Evolutionary conservation across 345 rosid species (phyloP).

Genomic region (Lumnitzera littorea): DNA sequence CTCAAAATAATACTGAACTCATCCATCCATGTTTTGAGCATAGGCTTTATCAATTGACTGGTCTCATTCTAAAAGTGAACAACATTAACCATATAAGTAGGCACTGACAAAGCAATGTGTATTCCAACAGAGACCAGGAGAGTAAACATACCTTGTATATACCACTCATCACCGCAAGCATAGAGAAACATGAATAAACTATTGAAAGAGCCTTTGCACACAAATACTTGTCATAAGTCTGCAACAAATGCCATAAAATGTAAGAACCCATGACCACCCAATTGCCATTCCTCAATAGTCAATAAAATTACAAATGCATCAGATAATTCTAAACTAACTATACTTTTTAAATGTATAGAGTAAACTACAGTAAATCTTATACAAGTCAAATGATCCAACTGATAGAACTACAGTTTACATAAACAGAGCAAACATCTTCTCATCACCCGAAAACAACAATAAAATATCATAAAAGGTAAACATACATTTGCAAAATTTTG

Average conservation of each 20-base stretch:
- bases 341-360: too few relatives aligned
- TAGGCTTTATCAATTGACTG: constrained; percentile 42
- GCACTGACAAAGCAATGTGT: constrained; percentile 15
- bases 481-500: too few relatives aligned
- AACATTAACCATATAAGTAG: constrained; percentile 23
- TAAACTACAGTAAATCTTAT: too few relatives aligned
- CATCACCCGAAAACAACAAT: background rate
- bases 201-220: constrained; percentile 76
- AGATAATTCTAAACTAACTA: too few relatives aligned
- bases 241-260: constrained; percentile 16
- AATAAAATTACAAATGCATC: too few relatives aligned
- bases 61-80: constrained; percentile 63
- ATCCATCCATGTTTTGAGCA: constrained; percentile 71
- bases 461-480: background rate
- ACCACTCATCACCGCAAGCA: constrained; percentile 83
- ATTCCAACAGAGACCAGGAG: constrained; percentile 9
- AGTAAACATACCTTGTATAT: constrained; percentile 55
- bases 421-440: background rate
- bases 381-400: background rate
- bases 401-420: background rate
- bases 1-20: constrained; percentile 56
- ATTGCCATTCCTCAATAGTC: too few relatives aligned
- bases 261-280: background rate
- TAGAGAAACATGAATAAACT: constrained; percentile 65
- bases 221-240: constrained; percentile 66